phyloP scores from a whole-genome alignment of 257 asterid genomes.

The Misopates orontium region DNA sequence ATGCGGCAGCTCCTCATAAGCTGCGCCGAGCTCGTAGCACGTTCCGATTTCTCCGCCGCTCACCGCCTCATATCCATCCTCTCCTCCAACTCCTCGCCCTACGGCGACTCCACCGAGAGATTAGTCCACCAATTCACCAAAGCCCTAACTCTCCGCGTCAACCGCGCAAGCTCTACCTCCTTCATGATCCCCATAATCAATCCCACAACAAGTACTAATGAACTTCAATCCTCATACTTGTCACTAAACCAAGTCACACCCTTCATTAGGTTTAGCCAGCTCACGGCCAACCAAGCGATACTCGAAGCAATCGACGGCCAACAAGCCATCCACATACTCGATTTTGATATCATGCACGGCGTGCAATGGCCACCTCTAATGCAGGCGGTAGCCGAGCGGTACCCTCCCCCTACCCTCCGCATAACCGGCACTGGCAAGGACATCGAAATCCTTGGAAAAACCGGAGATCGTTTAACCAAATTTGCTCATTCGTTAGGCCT shows the following conservation, averaged over 20 bases:
- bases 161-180: conserved; percentile 19
- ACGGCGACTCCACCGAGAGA: conserved; percentile 86
- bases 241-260: conserved; percentile 88
- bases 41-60: conserved; percentile 76
- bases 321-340: conserved; percentile 75
- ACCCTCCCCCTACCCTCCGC: conserved; percentile 76
- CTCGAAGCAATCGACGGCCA: conserved; percentile 72
- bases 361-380: conserved; percentile 98
- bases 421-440: conserved; percentile 85
- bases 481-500: conserved; percentile 85
- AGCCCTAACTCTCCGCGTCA: conserved; percentile 74
- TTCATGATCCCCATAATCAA: background rate
- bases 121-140: conserved; percentile 78
- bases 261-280: conserved; percentile 71
- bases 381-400: conserved; percentile 84
- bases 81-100: conserved; percentile 61
- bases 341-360: conserved; percentile 93
- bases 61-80: conserved; percentile 63
- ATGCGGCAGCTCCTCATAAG: conserved; percentile 83
- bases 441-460: conserved; percentile 61
- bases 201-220: conserved; percentile 20
- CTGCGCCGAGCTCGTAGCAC: conserved; percentile 77
- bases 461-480: conserved; percentile 83
- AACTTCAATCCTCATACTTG: conserved; percentile 68
- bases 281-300: conserved; percentile 93